phyloP scores from a whole-genome alignment of 176 grass and related monocot genomes.

The sorghum (Sorghum bicolor) region Sorghum_bicolor_NCBIv3 NC_012870.2:74149501-74150000 shows the following conservation, averaged over 20 bases:
- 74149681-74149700: slow-evolving; percentile 79
- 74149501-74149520: slow-evolving; percentile 78
- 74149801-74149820: background rate
- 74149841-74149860: slow-evolving; percentile 76
- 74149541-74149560: slow-evolving; percentile 50
- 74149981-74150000: background rate
- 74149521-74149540: slow-evolving; percentile 66
- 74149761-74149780: background rate
- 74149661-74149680: slow-evolving; percentile 81
- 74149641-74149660: slow-evolving; percentile 56
- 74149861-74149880: slow-evolving; percentile 66
- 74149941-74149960: slow-evolving; percentile 86
- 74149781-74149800: background rate
- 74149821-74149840: slow-evolving; percentile 80
- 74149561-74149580: background rate
- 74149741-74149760: background rate
- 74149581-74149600: background rate
- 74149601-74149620: background rate
- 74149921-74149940: slow-evolving; percentile 77
- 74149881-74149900: slow-evolving; percentile 70
- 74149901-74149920: slow-evolving; percentile 60
- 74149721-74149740: slow-evolving; percentile 39
- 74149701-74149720: slow-evolving; percentile 77
- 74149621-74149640: background rate
- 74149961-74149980: background rate